Percentiles rank a stretch among this genome's conserved stretches.
Evolutionary conservation across 495 filamentous ascomycete species (phyloP).

Genomic region (Bacidia rubella): DNA sequence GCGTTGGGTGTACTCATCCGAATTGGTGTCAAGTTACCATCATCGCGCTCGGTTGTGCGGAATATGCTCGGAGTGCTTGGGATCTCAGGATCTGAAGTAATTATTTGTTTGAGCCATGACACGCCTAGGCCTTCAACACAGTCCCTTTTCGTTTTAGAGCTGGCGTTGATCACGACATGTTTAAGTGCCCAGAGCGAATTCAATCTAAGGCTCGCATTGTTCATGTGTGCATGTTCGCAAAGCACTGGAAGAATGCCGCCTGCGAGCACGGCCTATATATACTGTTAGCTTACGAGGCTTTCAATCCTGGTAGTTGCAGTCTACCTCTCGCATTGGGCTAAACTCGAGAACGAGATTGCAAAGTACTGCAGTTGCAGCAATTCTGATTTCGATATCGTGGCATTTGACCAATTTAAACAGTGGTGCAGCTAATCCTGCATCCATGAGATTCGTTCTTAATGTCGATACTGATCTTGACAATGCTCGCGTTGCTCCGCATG

Average conservation of each 20-base stretch:
- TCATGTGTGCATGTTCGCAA: conserved; percentile 71
- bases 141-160: conserved; percentile 55
- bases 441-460: conserved; percentile 72
- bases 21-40: conserved; percentile 22
- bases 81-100: conserved; percentile 37
- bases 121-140: conserved; percentile 60
- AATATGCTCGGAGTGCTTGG: conserved; percentile 24
- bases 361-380: conserved; percentile 67
- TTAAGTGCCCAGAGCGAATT: conserved; percentile 90
- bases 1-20: conserved; percentile 53
- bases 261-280: conserved; percentile 50
- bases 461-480: conserved; percentile 74
- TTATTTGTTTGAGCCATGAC: conserved; percentile 66
- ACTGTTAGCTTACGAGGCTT: conserved; percentile 19
- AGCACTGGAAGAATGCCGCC: conserved; percentile 64
- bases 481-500: conserved; percentile 63
- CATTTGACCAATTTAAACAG: conserved; percentile 66
- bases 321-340: conserved; percentile 77
- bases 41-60: conserved; percentile 25
- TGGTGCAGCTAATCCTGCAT: conserved; percentile 67
- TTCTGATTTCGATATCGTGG: conserved; percentile 65
- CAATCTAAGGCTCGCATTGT: conserved; percentile 55
- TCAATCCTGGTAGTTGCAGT: too few species aligned
- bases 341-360: conserved; percentile 76
- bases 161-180: conserved; percentile 58